Conservation (phyloP, 352 stramenopile genomes). For the Globisporangium middletonii region DNA sequence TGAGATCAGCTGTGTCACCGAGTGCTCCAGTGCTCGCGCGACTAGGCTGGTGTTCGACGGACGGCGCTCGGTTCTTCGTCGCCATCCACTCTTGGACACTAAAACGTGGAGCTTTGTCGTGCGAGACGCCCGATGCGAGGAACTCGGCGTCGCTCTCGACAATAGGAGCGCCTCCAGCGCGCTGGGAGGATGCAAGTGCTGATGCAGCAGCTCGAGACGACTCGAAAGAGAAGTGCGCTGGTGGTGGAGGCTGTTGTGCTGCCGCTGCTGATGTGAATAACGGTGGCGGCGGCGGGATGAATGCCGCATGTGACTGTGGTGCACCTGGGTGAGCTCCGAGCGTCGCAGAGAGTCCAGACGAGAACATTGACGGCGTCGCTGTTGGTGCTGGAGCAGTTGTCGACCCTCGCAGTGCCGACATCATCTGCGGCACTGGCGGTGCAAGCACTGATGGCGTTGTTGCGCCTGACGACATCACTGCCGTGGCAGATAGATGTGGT, state of each 20-base stretch:
- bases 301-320: constrained; percentile 1
- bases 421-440: not conserved
- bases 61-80: constrained; percentile 36
- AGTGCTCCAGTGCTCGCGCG: constrained; percentile 1
- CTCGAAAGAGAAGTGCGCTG: not conserved
- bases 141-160: constrained; percentile 45
- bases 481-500: constrained; percentile 3
- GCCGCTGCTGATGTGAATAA: not conserved
- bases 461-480: not conserved
- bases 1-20: constrained; percentile 5
- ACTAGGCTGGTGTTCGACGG: constrained; percentile 21
- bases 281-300: not conserved
- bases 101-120: constrained; percentile 54
- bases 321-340: not conserved
- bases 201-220: not conserved
- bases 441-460: not conserved
- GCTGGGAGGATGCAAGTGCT: not conserved
- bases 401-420: not conserved
- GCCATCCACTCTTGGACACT: constrained; percentile 78
- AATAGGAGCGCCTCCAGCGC: constrained; percentile 8
- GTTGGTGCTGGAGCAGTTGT: not conserved
- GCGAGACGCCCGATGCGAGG: constrained; percentile 50
- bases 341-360: not conserved
- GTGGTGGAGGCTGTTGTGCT: not conserved
- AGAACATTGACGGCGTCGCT: constrained; percentile 1